Percentiles rank a stretch among this genome's conserved stretches.
Conservation (phyloP, 2,329 filamentous ascomycete genomes). For the Neobulgaria alba region DNA sequence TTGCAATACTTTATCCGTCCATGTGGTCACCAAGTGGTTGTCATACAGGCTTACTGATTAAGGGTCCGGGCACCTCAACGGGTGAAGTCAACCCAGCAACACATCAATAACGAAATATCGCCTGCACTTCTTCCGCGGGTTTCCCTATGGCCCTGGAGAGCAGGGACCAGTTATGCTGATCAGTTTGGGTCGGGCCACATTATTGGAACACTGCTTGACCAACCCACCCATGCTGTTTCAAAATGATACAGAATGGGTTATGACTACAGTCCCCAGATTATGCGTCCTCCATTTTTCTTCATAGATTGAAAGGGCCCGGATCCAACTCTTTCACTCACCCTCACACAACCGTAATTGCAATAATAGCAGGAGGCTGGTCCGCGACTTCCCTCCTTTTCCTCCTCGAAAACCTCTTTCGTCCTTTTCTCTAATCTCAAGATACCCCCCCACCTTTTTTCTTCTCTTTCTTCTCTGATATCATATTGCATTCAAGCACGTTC, state of each 20-base stretch:
- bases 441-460: background rate
- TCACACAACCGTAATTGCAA: conserved; percentile 14
- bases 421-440: background rate
- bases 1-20: too few species aligned
- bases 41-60: too few species aligned
- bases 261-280: conserved; percentile 13
- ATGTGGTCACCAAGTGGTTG: too few species aligned
- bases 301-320: conserved; percentile 5
- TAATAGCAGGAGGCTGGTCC: conserved; percentile 15
- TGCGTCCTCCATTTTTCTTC: conserved; percentile 11
- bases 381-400: conserved; percentile 12
- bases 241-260: conserved; percentile 17
- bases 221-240: conserved; percentile 8
- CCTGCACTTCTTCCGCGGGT: too few species aligned
- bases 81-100: background rate
- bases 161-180: too few species aligned
- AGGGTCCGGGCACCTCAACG: too few species aligned
- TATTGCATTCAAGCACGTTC: conserved; percentile 8
- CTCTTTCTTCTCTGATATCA: background rate
- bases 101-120: too few species aligned
- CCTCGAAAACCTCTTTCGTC: conserved; percentile 3
- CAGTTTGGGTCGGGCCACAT: too few species aligned
- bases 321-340: conserved; percentile 1
- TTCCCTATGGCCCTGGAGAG: too few species aligned
- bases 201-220: background rate